Evolutionary conservation across 1,284 basidiomycete species (phyloP).

Genomic region (Singerocomus inundabilis): DNA sequence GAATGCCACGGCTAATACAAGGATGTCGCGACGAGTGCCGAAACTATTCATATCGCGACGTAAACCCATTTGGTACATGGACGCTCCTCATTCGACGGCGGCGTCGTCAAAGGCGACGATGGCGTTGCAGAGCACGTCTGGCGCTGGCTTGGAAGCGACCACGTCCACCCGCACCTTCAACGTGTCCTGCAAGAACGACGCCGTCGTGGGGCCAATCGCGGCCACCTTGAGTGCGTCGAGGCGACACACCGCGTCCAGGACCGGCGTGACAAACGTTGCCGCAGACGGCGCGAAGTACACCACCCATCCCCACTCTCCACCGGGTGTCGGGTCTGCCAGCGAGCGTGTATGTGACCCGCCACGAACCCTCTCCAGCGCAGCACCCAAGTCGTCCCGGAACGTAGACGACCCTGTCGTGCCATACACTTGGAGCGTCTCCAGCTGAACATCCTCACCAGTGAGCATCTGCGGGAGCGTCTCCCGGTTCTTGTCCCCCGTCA

Average conservation of each 20-base stretch:
- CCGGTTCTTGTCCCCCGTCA: conserved; percentile 80
- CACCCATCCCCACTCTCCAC: conserved; percentile 55
- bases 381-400: conserved; percentile 48
- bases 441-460: conserved; percentile 40
- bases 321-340: neutral
- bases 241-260: conserved; percentile 46
- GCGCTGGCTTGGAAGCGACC: conserved; percentile 53
- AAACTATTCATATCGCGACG: conserved; percentile 11
- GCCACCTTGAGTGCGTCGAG: conserved; percentile 41
- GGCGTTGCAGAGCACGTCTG: conserved; percentile 47
- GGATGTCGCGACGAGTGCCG: neutral
- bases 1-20: neutral
- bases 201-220: conserved; percentile 69
- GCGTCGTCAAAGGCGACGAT: conserved; percentile 29
- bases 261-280: conserved; percentile 55
- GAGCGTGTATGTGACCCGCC: conserved; percentile 23
- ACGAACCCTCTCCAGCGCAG: conserved; percentile 32
- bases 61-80: conserved; percentile 4
- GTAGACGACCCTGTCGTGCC: conserved; percentile 54
- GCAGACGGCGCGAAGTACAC: conserved; percentile 75
- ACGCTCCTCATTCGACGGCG: conserved; percentile 3
- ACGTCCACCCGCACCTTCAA: conserved; percentile 51
- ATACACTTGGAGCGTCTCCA: conserved; percentile 63
- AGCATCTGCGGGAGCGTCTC: conserved; percentile 63
- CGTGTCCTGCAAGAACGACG: conserved; percentile 46